Percentiles rank a stretch among this genome's conserved stretches.
Conservation (phyloP, 495 filamentous ascomycete genomes). For the Neurospora tetraspora region DNA sequence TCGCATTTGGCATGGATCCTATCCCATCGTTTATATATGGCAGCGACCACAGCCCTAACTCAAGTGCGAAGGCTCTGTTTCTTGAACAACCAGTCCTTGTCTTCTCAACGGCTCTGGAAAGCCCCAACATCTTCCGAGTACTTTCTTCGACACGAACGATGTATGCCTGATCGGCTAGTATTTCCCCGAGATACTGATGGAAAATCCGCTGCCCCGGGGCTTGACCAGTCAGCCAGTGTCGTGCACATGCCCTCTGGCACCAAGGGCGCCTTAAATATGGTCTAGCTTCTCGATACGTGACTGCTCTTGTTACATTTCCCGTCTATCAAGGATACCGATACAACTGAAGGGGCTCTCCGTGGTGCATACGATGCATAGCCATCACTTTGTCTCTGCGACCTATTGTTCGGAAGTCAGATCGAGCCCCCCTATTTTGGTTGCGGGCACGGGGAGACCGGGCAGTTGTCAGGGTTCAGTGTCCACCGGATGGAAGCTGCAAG, state of each 20-base stretch:
- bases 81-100: not conserved
- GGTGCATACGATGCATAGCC: not conserved
- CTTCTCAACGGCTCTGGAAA: not conserved
- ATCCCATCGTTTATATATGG: not conserved
- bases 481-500: not conserved
- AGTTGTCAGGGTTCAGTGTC: not conserved
- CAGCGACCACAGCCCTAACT: not conserved
- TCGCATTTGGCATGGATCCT: no score
- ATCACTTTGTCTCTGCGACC: not conserved
- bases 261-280: not conserved
- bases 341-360: not conserved
- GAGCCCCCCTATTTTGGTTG: not conserved
- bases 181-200: not conserved
- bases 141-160: not conserved
- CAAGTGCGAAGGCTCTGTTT: not conserved
- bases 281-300: not conserved
- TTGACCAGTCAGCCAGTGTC: not conserved
- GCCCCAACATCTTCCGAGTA: not conserved
- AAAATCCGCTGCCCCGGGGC: not conserved
- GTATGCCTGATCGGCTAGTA: not conserved
- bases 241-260: not conserved
- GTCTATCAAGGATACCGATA: not conserved
- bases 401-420: not conserved
- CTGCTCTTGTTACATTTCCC: not conserved
- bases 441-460: not conserved